Base-by-base conservation (phyloP, 2,329 filamentous ascomycete genomes). In the Aspergillus sp. region DNA sequence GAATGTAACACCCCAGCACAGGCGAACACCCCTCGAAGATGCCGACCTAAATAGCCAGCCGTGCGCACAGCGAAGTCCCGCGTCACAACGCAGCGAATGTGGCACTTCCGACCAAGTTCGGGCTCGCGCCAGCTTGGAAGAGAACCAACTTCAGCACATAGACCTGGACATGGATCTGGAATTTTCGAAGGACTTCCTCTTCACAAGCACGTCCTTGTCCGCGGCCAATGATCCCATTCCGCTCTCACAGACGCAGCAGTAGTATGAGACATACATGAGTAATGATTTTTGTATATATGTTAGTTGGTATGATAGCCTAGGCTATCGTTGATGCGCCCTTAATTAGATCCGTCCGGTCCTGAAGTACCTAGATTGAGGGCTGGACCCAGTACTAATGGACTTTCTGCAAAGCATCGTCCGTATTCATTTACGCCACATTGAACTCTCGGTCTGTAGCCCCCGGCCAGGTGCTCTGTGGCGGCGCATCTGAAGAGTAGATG, bases 121-220 rank as follows among this genome's bases (percentile, higher is more conserved):
- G 28, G 17, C 19, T 5, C 25, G 47, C 41, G 54, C 38, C 5
- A 55, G 60, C 36, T 12, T 47, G n/a, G 65, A 69, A 28, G 66
- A 66, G 10, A 67, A 70, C 32, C 64, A 63, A 19, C 55, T 75
- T 17, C 68, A 70, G 17, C 62, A 65, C 36, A 41, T 76, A n/a
- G 69, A 75, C 52, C 56, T 75, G 56, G 72, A 73, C 51, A 68
- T 73, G 68, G 70, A 74, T 39, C 48, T 75, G 55, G 75, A 77
- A 49, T 75, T 74, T 55, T 72, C 72, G 0, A 75, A 71, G 38
- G 72, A 76, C 21, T 74, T 74, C 43, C 45, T 76, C 15, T 75
- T 76, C 41, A 72, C 69, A 12, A 75, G 72, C 38, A 74, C 74
- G 4, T 66, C 69, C 12, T 60, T 72, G 19, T 71, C 72, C 5